Evolutionary conservation across 805 yeast species (phyloP), one percentile per base, ranked within the genome.

Genomic region (Ogataea haglerorum): DNA sequence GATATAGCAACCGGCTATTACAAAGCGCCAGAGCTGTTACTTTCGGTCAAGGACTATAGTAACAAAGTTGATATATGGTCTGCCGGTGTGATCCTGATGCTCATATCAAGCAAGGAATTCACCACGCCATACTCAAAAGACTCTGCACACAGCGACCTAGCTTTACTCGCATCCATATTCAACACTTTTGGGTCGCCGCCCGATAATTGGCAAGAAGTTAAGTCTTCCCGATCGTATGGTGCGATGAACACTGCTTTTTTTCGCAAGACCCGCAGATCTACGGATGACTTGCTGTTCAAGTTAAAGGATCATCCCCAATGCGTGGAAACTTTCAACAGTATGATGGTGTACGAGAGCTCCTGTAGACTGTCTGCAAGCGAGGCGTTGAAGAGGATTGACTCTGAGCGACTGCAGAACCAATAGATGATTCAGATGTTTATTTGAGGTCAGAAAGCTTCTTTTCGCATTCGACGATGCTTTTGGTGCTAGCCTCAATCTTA

Each of bases 21-120:
- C 61, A 79, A 83, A 45, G 80, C 93, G 0, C 91, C 95, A 0
- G 95, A 86, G 53, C 61, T 83, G 34, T 64, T 85, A 30, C 72
- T 84, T 36, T 85, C 86, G 0, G 61, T 74, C n/a, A 46, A 65
- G 1, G 65, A 69, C 44, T 86, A 86, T 53, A 63, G 72, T 2
- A 57, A 54, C 26, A 76, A 70, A 28, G 65, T 85, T 7, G 95
- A 86, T 52, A 66, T 84, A 12, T 86, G 95, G 95, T 66, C 85
- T 1, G 56, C 76, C 14, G 95, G 87, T 0, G 72, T 87, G 9
- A 53, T 85, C 2, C 51, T 80, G 35, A 75, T 81, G n/a, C 57
- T 73, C 32, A 48, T 87, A 22, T 72, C 72, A 47, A 63, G 77
- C 22, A 23, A 43, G 1, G 57, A 69, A 42, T 61, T 69, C 13